Base-by-base conservation (phyloP, 306 rosid species). In the Bauhinia variegata region DNA sequence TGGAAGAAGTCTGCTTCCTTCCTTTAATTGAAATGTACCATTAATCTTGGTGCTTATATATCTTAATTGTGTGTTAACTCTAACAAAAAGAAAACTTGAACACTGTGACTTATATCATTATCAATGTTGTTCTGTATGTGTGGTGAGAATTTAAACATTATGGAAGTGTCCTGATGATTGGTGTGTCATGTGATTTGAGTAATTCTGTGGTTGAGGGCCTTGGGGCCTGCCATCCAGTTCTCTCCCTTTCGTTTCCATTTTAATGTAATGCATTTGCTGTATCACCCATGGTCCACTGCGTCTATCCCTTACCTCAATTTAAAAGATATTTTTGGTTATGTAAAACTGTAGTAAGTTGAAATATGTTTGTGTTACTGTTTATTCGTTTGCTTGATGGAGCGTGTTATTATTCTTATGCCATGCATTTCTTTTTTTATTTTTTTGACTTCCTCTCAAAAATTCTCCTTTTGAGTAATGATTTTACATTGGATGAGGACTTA, bases 391-490 rank as follows among this genome's bases (percentile, higher is more conserved):
- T n/a, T 54, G 14, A 36, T 44, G 41, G 65, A 18, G 51, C 33
- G 10, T 34, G 7, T 46, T 46, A 13, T 47, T 33, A 8, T 30
- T 49, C 13, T 56, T 47, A 19, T 43, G 15, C 18, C 61, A 42
- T 8, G 15, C n/a, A n/a, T n/a, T n/a, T n/a, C n/a, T n/a, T n/a
- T 8, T 34, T 53, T 65, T 56, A 14, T 12, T 52, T 51, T 32
- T 47, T 19, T 12, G 11, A 1, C 19, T n/a, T n/a, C 3, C 46
- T 18, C 11, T 34, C 15, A 1, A 23, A 23, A 23, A 23, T 11
- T n/a, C 47, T 31, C n/a, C 31, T 17, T 67, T 51, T 39, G 17
- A 59, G 30, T 37, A 50, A 38, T 72, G 61, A 19, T 57, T 63
- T 65, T 58, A 3, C 48, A 42, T 28, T 65, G 60, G 9, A 50